Base-by-base conservation (phyloP, 2,329 filamentous ascomycete species). In the Coniosporium tulheliwenetii region DNA sequence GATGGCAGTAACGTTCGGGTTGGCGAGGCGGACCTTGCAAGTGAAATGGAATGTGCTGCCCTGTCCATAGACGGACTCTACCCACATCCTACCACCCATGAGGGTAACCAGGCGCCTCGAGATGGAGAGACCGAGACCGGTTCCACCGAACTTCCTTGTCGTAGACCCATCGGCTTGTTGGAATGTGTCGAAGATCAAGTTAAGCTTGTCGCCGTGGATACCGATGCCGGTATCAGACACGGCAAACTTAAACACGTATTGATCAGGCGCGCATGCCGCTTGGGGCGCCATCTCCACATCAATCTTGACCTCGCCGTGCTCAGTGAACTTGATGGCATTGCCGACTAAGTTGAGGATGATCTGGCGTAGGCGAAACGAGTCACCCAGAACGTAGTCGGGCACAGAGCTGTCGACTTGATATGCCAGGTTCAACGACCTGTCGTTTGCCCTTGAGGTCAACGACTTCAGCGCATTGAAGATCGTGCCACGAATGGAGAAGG, bases 241-340 rank as follows among this genome's bases (percentile, higher is more conserved):
- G 41, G 89, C 80, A 62, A 96, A 96, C 62, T 96, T 86, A 58
- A 95, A 89, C 26, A 86, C 82, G 51, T 93, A 94, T 59, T 95
- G 84, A 50, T 82, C 79, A 9, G 71, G 67, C 10, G 70, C 71
- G 52, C 76, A 81, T 35, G 77, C 70, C 38, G 79, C 73, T 38
- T 78, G 71, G 45, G 75, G 69, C 29, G 83, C 69, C 62, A 78
- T 70, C 53, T 79, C 78, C 51, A 96, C 95, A n/a, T 82, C 86
- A 40, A 96, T 76, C 59, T 87, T 93, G 52, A 98, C 91, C 59
- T 94, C 86, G 45, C 91, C 91, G 52, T 93, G 81, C 61, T 96
- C 89, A 2, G 91, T 96, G 60, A 98, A 98, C 58, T 98, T 98
- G 70, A 98, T 95, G 41, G 91, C 89, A 54, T 98, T 98, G 55